Evolutionary conservation across 2,329 filamentous ascomycete species (phyloP), one percentile per base, ranked within the genome.

Genomic region (Pestalotiopsis fici): DNA sequence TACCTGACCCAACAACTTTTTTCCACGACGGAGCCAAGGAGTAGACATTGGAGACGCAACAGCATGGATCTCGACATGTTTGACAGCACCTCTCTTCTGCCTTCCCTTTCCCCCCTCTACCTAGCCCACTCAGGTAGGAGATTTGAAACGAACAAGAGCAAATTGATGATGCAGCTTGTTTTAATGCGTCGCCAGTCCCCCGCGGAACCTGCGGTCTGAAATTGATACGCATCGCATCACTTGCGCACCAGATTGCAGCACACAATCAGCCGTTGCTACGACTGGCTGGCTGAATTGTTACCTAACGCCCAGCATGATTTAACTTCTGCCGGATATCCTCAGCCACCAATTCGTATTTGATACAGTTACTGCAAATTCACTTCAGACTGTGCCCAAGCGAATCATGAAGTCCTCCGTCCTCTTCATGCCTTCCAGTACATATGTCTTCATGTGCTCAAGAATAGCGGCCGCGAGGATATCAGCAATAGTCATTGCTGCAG

Each of bases 161-260:
- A 18, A 57, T 12, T 57, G 23, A 18, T 25, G 55, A 31, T 57
- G 18, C 43, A 50, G 43, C 18, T 11, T 31, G 23, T 57, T 27
- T 57, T 57, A 27, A 27, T 57, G 25, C 55, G 21, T 23, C 7
- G 43, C 43, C 69, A 47, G 55, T 39, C 59, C 62, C n/a, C 61
- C 43, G 60, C 67, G 60, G 68, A 43, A 60, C 59, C 65, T 68
- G 60, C 43, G 65, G 64, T 57, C 62, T 67, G 63, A 63, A 35
- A 3, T 4, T 35, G 31, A n/a, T 56, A 7, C 59, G 59, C 21
- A 39, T 55, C 55, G 27, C 39, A 57, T 63, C 59, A 55, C 64
- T 62, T 65, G 50, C 67, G 60, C 60, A 50, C 63, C 28, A n/a
- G 61, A 57, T 4, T 28, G 37, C 64, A 15, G 15, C 27, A 21